Evolutionary conservation across 176 grass and related monocot species (phyloP), one percentile per base, ranked within the genome.

Genomic region (Oryza glumipatula): DNA sequence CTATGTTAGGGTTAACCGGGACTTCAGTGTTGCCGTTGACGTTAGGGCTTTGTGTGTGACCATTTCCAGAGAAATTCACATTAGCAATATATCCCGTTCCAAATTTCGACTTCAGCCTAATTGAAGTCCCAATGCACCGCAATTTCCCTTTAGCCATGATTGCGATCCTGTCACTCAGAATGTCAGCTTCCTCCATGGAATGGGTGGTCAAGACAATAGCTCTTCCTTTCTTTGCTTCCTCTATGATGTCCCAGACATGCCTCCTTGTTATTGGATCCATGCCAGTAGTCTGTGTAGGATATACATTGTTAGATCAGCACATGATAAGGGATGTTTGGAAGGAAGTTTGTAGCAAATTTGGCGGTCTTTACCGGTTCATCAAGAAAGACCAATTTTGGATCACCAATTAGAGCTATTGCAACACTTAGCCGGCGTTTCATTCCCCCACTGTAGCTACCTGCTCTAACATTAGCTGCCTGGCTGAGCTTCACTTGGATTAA

Each of bases 231-330:
- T 99, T 94, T 77, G 96, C 93, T 63, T 94, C 89, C 78, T 99
- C 91, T 69, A 99, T 99, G 77, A 99, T 99, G 84, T 96, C 93
- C 96, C 93, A 99, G 4, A 96, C 96, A 44, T 92, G 96, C 67
- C 96, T 94, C 79, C 96, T 92, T 87, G 96, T 99, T 68, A 99
- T 96, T 75, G 96, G 96, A 95, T 99, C 93, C 93, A 99, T 99
- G 70, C 96, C 96, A 65, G 96, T 96, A 78, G 96, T 96, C 96
- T 99, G 76, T 14, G 65, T 17, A 88, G 73, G 41, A 75, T 87
- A 70, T 52, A 81, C 15, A 80, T 89, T 19, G 51, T 76, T 65
- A 70, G 51, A n/a, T 74, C 79, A 7, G 77, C 11, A 86, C 68
- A 56, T 45, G 49, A 52, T 19, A 60, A 7, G 63, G 23, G 44